These are phyloP conservation scores for Ensete ventricosum DNA, from an alignment of 176 grass and related monocot genomes.

Conservation along the genomic window DNA sequence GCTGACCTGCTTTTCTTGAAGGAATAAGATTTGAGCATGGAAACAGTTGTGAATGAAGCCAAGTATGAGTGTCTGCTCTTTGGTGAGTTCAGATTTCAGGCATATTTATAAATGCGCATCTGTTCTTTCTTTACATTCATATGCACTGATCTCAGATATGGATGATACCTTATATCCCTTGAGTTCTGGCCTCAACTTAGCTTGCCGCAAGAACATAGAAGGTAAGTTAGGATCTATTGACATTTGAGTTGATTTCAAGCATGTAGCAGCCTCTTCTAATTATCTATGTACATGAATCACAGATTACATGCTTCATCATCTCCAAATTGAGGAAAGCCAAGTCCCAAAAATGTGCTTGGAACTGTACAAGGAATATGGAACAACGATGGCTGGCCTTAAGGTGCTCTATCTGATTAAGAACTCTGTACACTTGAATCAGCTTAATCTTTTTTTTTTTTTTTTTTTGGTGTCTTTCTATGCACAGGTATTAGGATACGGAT, in stretches of 20 bases:
- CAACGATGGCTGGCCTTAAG: slow-evolving; percentile 75
- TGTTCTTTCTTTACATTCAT: not conserved
- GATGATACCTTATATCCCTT: slow-evolving; percentile 70
- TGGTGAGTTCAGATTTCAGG: slow-evolving; percentile 25
- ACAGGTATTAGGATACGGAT: slow-evolving; percentile 48
- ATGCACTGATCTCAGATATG: slow-evolving; percentile 42
- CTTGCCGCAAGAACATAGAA: slow-evolving; percentile 67
- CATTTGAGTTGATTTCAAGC: not conserved
- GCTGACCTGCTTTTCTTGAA: not conserved
- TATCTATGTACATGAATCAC: not conserved
- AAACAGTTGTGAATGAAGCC: slow-evolving; percentile 21
- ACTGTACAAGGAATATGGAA: slow-evolving; percentile 70
- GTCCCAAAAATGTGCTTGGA: slow-evolving; percentile 58
- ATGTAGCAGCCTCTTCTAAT: not conserved
- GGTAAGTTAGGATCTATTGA: slow-evolving; percentile 13
- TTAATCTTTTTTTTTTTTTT: not conserved
- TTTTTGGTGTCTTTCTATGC: not conserved
- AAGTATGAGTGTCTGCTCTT: slow-evolving; percentile 72
- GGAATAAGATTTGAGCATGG: slow-evolving; percentile 27
- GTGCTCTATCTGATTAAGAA: slow-evolving; percentile 10
- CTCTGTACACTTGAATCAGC: not conserved
- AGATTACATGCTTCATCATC: slow-evolving; percentile 67
- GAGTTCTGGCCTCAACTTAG: slow-evolving; percentile 48
- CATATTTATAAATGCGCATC: not conserved
- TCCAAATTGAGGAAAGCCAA: slow-evolving; percentile 51